These are phyloP conservation scores for Cladorrhinum sp. DNA, from an alignment of 2,329 filamentous ascomycete genomes.

Conservation along the genomic window DNA sequence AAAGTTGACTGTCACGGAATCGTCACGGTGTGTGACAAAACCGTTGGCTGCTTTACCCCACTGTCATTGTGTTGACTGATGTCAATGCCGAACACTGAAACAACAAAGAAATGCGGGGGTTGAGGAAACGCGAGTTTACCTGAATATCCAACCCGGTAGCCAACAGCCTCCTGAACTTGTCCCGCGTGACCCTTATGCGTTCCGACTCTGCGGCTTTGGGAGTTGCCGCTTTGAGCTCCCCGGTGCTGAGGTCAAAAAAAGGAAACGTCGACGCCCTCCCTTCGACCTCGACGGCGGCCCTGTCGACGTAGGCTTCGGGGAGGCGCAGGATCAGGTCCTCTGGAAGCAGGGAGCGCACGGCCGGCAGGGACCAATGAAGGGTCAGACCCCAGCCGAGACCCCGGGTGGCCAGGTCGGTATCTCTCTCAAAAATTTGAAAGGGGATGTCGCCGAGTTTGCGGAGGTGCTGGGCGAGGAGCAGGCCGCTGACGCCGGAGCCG, in stretches of 20 bases:
- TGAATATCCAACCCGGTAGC: constrained; percentile 45
- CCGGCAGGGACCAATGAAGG: constrained; percentile 58
- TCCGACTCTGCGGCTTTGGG: constrained; percentile 44
- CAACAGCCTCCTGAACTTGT: constrained; percentile 45
- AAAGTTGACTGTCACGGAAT: constrained; percentile 42
- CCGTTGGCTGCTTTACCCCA: constrained; percentile 39
- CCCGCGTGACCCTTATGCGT: constrained; percentile 47
- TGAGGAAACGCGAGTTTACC: constrained; percentile 31
- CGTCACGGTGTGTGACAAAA: constrained; percentile 30
- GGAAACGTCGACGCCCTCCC: constrained; percentile 49
- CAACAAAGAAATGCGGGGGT: background rate
- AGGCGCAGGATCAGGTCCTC: constrained; percentile 43
- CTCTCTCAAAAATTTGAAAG: constrained; percentile 53
- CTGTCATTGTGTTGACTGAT: constrained; percentile 25
- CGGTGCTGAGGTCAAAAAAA: constrained; percentile 54
- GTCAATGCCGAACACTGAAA: background rate
- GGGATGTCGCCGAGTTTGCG: constrained; percentile 30
- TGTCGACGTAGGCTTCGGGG: constrained; percentile 52
- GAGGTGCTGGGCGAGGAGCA: constrained; percentile 27
- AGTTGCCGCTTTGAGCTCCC: constrained; percentile 39
- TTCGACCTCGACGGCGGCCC: constrained; percentile 42
- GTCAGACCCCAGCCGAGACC: constrained; percentile 61
- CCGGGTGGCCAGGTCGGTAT: constrained; percentile 44
- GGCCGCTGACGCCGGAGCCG: constrained; percentile 26
- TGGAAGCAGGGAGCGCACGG: constrained; percentile 50